Evolutionary conservation across 2,329 filamentous ascomycete species (phyloP), one percentile per base, ranked within the genome.

Genomic region (Intubia oerlemansii): DNA sequence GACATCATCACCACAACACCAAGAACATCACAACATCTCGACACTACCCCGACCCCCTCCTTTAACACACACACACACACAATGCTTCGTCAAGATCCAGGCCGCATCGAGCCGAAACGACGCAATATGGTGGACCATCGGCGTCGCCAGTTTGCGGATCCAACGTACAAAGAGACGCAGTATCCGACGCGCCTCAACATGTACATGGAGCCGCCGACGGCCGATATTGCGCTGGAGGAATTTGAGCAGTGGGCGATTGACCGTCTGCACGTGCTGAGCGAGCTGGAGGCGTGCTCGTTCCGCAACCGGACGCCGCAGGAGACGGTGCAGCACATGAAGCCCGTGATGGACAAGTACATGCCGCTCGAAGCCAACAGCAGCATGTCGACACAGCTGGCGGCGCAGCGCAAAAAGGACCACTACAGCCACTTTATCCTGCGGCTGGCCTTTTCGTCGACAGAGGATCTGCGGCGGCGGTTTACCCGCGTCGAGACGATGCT

Each of bases 161-260:
- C 80, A 12, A 57, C 63, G 31, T 92, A 72, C 58, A 73, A 79
- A 49, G 70, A 81, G 39, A 63, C 74, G 32, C 62, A 75, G 24
- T 98, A 95, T 47, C 69, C 74, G 10, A 64, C 85, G 49, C 75
- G 84, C 32, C 66, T 98, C 44, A 98, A 90, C 57, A 85, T 93
- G 52, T 98, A 98, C 54, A 57, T 69, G 24, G 62, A 74, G 16
- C 79, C 88, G 25, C 88, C 88, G 0, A 93, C 82, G 0, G 77
- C 78, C 27, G 88, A 98, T 45, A 88, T 98, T 41, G 91, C 81
- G 0, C 69, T 98, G 24, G 88, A 98, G 46, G 74, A 98, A 47
- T 98, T 98, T 44, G 88, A 98, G 48, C 82, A 92, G 63, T 98
- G 88, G 88, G 88, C 84, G 9, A 95, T 98, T 44, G 79, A 91